Evolutionary conservation across 306 rosid genomes (phyloP), one percentile per base, ranked within the genome.

Genomic region (Glycine tomentella): DNA sequence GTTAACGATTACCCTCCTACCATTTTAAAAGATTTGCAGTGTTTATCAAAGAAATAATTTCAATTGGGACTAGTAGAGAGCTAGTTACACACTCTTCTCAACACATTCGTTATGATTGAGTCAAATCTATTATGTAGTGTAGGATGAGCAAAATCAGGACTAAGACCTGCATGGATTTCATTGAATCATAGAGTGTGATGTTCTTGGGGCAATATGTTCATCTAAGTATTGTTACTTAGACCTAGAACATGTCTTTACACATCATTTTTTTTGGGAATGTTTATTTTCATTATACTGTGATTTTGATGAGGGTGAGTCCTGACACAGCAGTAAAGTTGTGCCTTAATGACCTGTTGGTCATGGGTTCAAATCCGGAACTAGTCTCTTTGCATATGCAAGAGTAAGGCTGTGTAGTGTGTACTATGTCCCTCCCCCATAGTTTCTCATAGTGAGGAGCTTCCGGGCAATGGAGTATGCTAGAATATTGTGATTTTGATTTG

Each of bases 401-500:
- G 31, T 25, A 25, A 25, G 2, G 2, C 2, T 25, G 31, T 25
- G 2, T 25, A 25, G 31, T 25, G 31, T 2, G 31, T 25, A 25
- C 31, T 0, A 25, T 25, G 1, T 25, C 31, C 31, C 31, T 25
- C 31, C 2, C 31, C 31, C 31, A 25, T 25, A 25, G 1, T 1
- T 25, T 25, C 31, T 25, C 31, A 25, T 25, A 2, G 31, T 25
- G 31, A 25, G 31, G 31, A 25, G 31, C 31, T 25, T 25, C 31
- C 2, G 2, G 31, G 31, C 31, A 25, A 25, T 1, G 31, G 2
- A 2, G 2, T 25, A 25, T 25, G 31, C 2, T 2, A 25, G 31
- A 36, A 70, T 40, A 20, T 3, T 57, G 56, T 34, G 46, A 34
- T 63, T 38, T 84, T 88, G 40, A 89, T 83, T 10, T 5, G 20